These are phyloP conservation scores for Dillenia turbinata DNA, from an alignment of 164 flowering plant species.

Conservation along the genomic window DNA sequence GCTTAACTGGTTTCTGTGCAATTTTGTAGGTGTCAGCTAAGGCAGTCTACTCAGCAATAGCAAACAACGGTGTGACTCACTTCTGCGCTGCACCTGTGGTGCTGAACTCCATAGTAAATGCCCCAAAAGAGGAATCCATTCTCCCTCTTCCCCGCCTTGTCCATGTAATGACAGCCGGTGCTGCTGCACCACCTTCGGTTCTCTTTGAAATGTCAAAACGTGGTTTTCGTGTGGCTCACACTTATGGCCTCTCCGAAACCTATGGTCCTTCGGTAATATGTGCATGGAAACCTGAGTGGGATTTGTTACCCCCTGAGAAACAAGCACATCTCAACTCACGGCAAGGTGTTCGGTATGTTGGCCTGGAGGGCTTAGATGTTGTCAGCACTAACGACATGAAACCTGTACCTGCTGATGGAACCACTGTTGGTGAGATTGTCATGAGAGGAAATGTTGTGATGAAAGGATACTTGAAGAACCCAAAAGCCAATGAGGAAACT, in stretches of 20 bases:
- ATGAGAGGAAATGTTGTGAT: conserved; percentile 82
- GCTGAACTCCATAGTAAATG: conserved; percentile 76
- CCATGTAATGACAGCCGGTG: conserved; percentile 89
- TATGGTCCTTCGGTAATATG: conserved; percentile 87
- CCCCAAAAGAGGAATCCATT: conserved; percentile 54
- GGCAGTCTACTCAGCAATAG: conserved; percentile 79
- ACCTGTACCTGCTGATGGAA: conserved; percentile 90
- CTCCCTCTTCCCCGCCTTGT: conserved; percentile 80
- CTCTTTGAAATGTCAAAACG: conserved; percentile 57
- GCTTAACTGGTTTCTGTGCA: too few species aligned
- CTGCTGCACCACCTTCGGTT: conserved; percentile 88
- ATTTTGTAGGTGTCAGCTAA: conserved; percentile 70
- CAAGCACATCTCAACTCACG: conserved; percentile 82
- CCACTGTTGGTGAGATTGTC: conserved; percentile 79
- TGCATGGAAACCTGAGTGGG: conserved; percentile 99
- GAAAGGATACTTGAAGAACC: conserved; percentile 97
- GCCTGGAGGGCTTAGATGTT: conserved; percentile 71
- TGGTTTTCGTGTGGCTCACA: conserved; percentile 86
- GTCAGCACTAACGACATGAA: conserved; percentile 41
- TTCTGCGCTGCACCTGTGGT: conserved; percentile 98
- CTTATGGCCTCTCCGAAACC: conserved; percentile 94
- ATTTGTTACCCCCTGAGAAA: conserved; percentile 47
- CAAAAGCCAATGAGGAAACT: conserved; percentile 75
- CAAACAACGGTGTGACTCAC: conserved; percentile 70
- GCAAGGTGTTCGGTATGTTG: conserved; percentile 84